These are phyloP conservation scores for Pisolithus microcarpus DNA, from an alignment of 768 basidiomycete genomes.

Conservation along the genomic window DNA sequence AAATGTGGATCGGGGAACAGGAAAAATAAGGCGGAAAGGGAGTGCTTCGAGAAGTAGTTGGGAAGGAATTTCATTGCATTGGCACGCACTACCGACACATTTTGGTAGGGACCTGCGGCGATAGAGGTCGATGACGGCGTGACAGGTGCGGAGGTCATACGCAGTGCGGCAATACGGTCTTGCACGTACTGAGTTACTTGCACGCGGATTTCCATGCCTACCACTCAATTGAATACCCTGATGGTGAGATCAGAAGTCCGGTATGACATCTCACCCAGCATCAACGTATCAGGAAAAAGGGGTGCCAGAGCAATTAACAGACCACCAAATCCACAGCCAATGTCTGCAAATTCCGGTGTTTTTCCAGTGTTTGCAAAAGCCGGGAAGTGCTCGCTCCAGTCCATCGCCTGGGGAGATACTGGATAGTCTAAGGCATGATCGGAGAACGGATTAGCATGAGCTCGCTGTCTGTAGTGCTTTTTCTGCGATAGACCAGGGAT, in stretches of 20 bases:
- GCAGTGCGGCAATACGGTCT: constrained; percentile 88
- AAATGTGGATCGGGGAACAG: constrained; percentile 99
- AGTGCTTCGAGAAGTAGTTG: constrained; percentile 89
- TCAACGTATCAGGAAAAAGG: constrained; percentile 82
- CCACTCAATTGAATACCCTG: not conserved
- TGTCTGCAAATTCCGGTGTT: constrained; percentile 88
- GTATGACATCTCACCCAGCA: constrained; percentile 62
- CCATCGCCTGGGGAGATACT: constrained; percentile 59
- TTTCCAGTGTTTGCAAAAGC: constrained; percentile 51
- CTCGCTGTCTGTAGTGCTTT: constrained; percentile 77
- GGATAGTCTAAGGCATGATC: constrained; percentile 89
- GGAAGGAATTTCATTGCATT: constrained; percentile 99
- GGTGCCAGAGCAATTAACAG: constrained; percentile 85
- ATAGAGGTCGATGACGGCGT: constrained; percentile 17
- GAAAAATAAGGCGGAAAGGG: constrained; percentile 91
- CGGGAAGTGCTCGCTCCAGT: constrained; percentile 84
- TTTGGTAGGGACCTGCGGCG: constrained; percentile 55
- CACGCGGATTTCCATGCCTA: constrained; percentile 95
- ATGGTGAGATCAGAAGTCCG: not conserved
- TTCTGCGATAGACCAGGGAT: constrained; percentile 39
- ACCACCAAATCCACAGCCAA: constrained; percentile 97
- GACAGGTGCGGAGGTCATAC: constrained; percentile 44
- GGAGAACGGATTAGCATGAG: constrained; percentile 82
- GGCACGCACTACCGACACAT: constrained; percentile 88
- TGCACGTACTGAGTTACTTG: constrained; percentile 95